Evolutionary conservation across 441 rosid genomes (phyloP).

Genomic region (Gossypium gossypioides): DNA sequence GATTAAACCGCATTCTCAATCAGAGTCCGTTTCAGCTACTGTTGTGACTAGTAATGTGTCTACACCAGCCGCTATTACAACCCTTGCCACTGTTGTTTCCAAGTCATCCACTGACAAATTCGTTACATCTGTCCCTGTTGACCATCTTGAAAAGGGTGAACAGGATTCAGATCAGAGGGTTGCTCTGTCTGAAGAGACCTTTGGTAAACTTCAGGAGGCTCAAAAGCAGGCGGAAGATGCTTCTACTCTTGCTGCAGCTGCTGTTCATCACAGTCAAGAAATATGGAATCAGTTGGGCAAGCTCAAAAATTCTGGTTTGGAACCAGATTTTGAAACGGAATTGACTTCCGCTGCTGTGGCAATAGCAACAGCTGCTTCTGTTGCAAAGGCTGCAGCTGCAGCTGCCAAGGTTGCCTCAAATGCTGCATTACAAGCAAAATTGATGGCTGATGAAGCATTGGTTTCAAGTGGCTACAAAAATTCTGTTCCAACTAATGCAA

Average conservation of each 20-base stretch:
- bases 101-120: constrained; percentile 34
- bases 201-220: constrained; percentile 59
- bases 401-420: constrained; percentile 85
- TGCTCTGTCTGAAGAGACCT: constrained; percentile 55
- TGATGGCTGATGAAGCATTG: constrained; percentile 85
- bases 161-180: constrained; percentile 31
- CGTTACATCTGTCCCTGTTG: constrained; percentile 30
- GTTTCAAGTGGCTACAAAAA: constrained; percentile 22
- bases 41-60: constrained; percentile 26
- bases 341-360: constrained; percentile 78
- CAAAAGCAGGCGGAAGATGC: constrained; percentile 77
- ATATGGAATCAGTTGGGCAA: constrained; percentile 66
- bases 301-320: constrained; percentile 49
- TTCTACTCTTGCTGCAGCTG: constrained; percentile 65
- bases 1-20: constrained; percentile 37
- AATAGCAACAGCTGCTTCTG: constrained; percentile 80
- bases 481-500: constrained; percentile 24
- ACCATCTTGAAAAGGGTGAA: constrained; percentile 30
- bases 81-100: constrained; percentile 33
- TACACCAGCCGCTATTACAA: constrained; percentile 33
- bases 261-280: constrained; percentile 57
- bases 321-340: constrained; percentile 48
- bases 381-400: constrained; percentile 96
- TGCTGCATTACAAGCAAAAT: constrained; percentile 92
- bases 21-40: constrained; percentile 34